phyloP scores from a whole-genome alignment of 2,329 filamentous ascomycete species.

The Coniochaeta hoffmannii region DNA sequence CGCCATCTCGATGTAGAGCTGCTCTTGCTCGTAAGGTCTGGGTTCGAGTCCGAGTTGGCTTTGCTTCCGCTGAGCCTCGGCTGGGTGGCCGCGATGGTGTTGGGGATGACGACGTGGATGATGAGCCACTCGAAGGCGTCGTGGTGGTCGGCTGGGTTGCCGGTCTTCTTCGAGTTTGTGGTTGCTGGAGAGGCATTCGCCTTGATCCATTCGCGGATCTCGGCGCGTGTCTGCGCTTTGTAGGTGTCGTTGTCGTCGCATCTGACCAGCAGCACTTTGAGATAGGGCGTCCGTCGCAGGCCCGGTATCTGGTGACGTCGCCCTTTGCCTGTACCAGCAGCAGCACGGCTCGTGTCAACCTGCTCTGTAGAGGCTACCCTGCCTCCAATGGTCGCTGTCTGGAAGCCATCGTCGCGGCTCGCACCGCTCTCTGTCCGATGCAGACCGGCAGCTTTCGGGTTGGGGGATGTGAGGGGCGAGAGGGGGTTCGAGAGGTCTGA shows the following conservation, averaged over 20 bases:
- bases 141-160: constrained; percentile 76
- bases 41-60: constrained; percentile 39
- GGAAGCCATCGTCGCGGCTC: constrained; percentile 51
- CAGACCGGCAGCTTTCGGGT: constrained; percentile 16
- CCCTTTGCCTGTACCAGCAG: constrained; percentile 34
- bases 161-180: constrained; percentile 45
- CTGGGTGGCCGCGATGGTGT: constrained; percentile 73
- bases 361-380: constrained; percentile 29
- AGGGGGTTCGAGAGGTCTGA: constrained; percentile 34
- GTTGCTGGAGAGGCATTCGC: constrained; percentile 58
- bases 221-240: constrained; percentile 69
- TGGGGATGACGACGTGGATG: constrained; percentile 83
- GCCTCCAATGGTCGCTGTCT: constrained; percentile 45
- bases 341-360: constrained; percentile 24
- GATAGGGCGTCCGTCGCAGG: constrained; percentile 82
- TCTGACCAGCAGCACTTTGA: constrained; percentile 81
- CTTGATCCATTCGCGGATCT: constrained; percentile 89
- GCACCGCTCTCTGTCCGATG: constrained; percentile 22
- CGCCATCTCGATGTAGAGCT: constrained; percentile 65
- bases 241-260: constrained; percentile 96
- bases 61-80: constrained; percentile 54
- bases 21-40: constrained; percentile 42
- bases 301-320: constrained; percentile 93
- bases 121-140: constrained; percentile 97
- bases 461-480: constrained; percentile 25